Evolutionary conservation across 768 basidiomycete species (phyloP).

Genomic region (Fibroporia radiculosa): DNA sequence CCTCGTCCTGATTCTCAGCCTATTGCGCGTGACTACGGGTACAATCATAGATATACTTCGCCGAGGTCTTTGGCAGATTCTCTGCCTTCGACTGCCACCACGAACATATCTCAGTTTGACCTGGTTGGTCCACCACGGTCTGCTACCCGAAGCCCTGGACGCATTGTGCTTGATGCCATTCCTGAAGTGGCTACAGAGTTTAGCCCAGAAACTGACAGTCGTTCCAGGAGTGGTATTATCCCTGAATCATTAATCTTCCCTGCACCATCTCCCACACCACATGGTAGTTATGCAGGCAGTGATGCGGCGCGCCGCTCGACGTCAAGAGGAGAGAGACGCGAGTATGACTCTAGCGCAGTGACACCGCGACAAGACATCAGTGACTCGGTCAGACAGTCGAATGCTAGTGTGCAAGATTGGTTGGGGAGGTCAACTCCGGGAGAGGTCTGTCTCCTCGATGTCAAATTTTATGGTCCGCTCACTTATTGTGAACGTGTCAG

Average conservation of each 20-base stretch:
- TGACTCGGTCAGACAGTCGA: background rate
- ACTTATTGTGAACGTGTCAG: background rate
- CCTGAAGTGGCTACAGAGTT: slow-evolving; percentile 20
- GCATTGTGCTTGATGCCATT: slow-evolving; percentile 17
- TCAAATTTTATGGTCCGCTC: background rate
- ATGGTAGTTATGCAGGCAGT: background rate
- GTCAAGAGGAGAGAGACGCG: background rate
- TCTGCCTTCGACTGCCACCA: slow-evolving; percentile 18
- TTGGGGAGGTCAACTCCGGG: background rate
- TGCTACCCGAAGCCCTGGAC: slow-evolving; percentile 4
- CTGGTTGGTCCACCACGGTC: slow-evolving; percentile 13
- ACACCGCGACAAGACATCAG: background rate
- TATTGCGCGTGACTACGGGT: slow-evolving; percentile 13
- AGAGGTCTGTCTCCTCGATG: background rate
- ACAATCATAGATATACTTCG: slow-evolving; percentile 5
- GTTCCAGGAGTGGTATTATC: slow-evolving; percentile 6
- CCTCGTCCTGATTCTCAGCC: background rate
- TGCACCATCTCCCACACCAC: background rate
- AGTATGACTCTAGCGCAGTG: slow-evolving; percentile 1
- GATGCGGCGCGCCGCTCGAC: background rate
- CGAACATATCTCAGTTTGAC: slow-evolving; percentile 19
- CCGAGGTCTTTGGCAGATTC: slow-evolving; percentile 19
- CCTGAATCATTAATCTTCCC: slow-evolving; percentile 15
- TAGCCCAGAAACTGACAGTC: slow-evolving; percentile 14
- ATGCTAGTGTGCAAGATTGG: slow-evolving; percentile 1